phyloP scores from a whole-genome alignment of 2,329 filamentous ascomycete species.

The Biscogniauxia marginata region DNA sequence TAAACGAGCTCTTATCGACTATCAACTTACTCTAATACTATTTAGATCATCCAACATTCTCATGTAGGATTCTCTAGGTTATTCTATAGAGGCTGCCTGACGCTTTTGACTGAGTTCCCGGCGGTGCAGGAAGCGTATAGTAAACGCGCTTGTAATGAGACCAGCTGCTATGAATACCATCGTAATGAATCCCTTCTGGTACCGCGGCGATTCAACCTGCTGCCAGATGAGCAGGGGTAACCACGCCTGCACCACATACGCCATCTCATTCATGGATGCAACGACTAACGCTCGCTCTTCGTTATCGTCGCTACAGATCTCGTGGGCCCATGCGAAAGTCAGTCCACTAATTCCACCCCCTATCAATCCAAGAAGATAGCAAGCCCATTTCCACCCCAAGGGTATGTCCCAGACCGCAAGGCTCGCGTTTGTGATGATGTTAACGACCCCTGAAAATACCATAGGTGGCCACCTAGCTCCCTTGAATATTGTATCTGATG shows the following conservation, averaged over 20 bases:
- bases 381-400: slow-evolving; percentile 60
- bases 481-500: slow-evolving; percentile 58
- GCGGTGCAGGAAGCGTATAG: slow-evolving; percentile 45
- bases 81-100: slow-evolving; percentile 6
- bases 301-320: slow-evolving; percentile 50
- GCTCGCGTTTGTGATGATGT: slow-evolving; percentile 40
- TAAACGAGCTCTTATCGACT: too few species aligned
- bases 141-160: slow-evolving; percentile 50
- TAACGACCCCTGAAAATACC: slow-evolving; percentile 50
- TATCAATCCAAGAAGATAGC: slow-evolving; percentile 56
- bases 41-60: slow-evolving; percentile 15
- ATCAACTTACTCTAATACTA: neutral
- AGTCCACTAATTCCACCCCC: slow-evolving; percentile 47
- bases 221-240: slow-evolving; percentile 66
- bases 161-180: slow-evolving; percentile 47
- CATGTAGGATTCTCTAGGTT: slow-evolving; percentile 17
- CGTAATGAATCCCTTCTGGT: slow-evolving; percentile 60
- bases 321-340: slow-evolving; percentile 49
- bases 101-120: slow-evolving; percentile 35
- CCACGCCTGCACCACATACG: slow-evolving; percentile 69
- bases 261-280: slow-evolving; percentile 66
- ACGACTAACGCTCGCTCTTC: slow-evolving; percentile 67
- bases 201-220: slow-evolving; percentile 59
- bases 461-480: slow-evolving; percentile 65
- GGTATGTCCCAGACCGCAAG: slow-evolving; percentile 47